A percentile compares a stretch with the other conserved stretches of the same genome.
Conservation (phyloP, 805 yeast species). For the Grigorovia transvaalensis region DNA sequence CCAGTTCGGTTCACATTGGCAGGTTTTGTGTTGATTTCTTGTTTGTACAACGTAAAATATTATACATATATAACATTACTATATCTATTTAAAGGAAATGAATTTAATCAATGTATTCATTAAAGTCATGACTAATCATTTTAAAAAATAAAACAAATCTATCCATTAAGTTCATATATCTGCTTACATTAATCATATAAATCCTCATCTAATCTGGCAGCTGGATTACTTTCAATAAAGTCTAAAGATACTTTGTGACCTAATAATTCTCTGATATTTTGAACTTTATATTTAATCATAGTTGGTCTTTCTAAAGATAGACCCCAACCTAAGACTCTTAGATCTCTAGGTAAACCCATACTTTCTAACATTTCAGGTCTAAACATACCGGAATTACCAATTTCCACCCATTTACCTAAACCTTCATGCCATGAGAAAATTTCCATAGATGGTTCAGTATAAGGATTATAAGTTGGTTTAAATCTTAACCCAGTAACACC, state of each 20-base stretch:
- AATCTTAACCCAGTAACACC: constrained; percentile 92
- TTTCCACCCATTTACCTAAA: constrained; percentile 94
- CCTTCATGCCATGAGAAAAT: constrained; percentile 95
- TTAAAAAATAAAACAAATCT: neutral
- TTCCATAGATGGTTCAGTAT: constrained; percentile 98
- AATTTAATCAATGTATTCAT: neutral
- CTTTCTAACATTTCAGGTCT: constrained; percentile 98
- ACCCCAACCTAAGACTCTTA: constrained; percentile 97
- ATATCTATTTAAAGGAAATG: neutral
- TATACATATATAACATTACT: neutral
- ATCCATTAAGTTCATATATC: neutral
- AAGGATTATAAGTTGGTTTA: constrained; percentile 98
- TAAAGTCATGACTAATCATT: neutral
- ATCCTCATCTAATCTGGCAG: constrained; percentile 89
- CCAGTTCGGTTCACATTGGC: neutral
- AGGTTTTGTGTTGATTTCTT: neutral
- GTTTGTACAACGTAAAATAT: neutral
- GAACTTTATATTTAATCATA: constrained; percentile 94
- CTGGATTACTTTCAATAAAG: constrained; percentile 92
- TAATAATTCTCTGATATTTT: constrained; percentile 88
- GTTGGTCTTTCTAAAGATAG: constrained; percentile 96
- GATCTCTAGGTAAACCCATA: constrained; percentile 92
- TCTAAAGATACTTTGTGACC: constrained; percentile 96
- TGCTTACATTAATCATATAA: constrained; percentile 28
- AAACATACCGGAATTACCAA: constrained; percentile 99